Base-by-base conservation (phyloP, 1,139 yeast species). In the Kodamaea ohmeri region DNA sequence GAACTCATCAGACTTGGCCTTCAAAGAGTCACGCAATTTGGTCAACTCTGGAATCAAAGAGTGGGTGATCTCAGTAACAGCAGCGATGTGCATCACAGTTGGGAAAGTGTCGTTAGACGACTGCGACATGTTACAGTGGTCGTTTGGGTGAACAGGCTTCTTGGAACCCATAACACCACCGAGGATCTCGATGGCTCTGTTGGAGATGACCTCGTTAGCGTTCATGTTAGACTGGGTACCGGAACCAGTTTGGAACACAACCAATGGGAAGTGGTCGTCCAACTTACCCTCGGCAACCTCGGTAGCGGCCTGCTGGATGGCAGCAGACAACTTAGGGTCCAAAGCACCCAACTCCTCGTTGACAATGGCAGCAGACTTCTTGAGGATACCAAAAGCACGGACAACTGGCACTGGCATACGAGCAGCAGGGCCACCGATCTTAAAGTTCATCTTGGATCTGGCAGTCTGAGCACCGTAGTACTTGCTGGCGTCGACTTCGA, bases 381-480 rank as follows among this genome's bases (percentile, higher is more conserved):
- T 92, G 65, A 92, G 76, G 37, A 90, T 65, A 64, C 98, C 98
- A 58, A 94, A 92, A 3, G 98, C 96, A 53, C 75, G 78, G 52
- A 92, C 83, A 43, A 92, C 74, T 25, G 98, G 97, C 51, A 79
- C 80, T 36, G 98, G 98, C 83, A 92, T 83, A 47, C 78, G 50
- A 58, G 94, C 97, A 48, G 90, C 80, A 20, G 76, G 73, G 41
- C 97, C 97, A 49, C 98, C 98, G 56, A 92, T 92, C 64, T 89
- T 86, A 73, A 92, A 92, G 75, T 92, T 92, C 67, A 83, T 85
- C 54, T 81, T 76, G 11, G 97, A 83, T 65, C 95, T 79, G 63
- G 94, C 97, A 44, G 98, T 92, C 70, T 92, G 98, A 31, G 98
- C 97, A 45, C 98, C 97, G 87, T 96, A 90, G 73, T 90, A 90